Percentiles rank a stretch among this genome's conserved stretches.
These are phyloP conservation scores for Phytophthora melonis DNA, from an alignment of 352 stramenopile species.

Conservation along the genomic window DNA sequence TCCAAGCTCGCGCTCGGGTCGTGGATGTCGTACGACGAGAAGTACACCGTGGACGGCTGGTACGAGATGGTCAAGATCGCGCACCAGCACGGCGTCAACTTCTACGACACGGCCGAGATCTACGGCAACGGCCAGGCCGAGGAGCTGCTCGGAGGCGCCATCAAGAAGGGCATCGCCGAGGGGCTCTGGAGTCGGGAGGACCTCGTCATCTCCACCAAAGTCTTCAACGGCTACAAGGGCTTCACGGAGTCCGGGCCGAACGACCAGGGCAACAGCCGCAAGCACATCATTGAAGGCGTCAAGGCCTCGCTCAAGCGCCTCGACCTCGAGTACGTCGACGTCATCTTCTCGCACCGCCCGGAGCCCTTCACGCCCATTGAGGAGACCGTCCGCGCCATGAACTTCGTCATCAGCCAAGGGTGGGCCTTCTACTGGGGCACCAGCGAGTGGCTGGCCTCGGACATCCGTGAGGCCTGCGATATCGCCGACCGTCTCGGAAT, in stretches of 20 bases:
- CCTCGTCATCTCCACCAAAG: slow-evolving; percentile 3
- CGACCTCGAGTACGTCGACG: slow-evolving; percentile 52
- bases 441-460: slow-evolving; percentile 58
- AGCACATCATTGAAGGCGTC: slow-evolving; percentile 53
- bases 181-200: slow-evolving; percentile 3
- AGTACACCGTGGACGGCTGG: slow-evolving; percentile 2
- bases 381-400: slow-evolving; percentile 70
- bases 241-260: background rate
- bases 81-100: slow-evolving; percentile 13
- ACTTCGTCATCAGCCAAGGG: slow-evolving; percentile 53
- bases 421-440: slow-evolving; percentile 70
- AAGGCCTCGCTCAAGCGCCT: slow-evolving; percentile 51
- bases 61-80: slow-evolving; percentile 7
- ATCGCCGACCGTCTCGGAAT: slow-evolving; percentile 47
- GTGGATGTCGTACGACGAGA: background rate
- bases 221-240: background rate
- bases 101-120: slow-evolving; percentile 14
- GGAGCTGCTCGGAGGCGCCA: slow-evolving; percentile 39
- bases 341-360: slow-evolving; percentile 62
- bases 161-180: slow-evolving; percentile 36
- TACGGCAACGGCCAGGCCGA: slow-evolving; percentile 12
- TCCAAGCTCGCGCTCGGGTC: slow-evolving; percentile 2
- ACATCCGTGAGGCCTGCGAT: slow-evolving; percentile 64
- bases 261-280: slow-evolving; percentile 30
- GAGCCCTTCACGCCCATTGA: slow-evolving; percentile 60